These are phyloP conservation scores for Solanum bulbocastanum DNA, from an alignment of 257 asterid species.

Conservation along the genomic window DNA sequence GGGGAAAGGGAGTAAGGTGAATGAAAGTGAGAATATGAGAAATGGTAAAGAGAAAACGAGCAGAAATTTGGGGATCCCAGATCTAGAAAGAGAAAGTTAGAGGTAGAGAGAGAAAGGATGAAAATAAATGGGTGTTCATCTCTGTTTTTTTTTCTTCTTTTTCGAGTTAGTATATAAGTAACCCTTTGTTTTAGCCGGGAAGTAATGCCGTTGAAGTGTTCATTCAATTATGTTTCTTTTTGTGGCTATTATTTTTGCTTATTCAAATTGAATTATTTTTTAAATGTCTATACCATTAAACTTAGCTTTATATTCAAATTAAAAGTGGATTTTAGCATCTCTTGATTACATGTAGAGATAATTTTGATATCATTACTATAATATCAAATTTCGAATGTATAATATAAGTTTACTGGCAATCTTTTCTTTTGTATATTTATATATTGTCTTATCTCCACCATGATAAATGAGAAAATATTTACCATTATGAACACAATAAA, in stretches of 20 bases:
- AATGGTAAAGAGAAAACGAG: background rate
- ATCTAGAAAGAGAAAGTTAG: constrained; percentile 5
- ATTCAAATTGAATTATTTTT: background rate
- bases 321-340: background rate
- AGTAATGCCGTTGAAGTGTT: constrained; percentile 38
- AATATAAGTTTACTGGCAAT: background rate
- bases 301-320: background rate
- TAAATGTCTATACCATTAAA: background rate
- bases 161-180: background rate
- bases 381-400: background rate
- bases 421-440: background rate
- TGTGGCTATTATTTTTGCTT: background rate
- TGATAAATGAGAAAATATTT: background rate
- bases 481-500: background rate
- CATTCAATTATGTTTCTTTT: background rate
- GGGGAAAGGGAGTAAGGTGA: background rate
- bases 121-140: background rate
- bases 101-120: background rate
- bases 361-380: background rate
- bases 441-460: background rate
- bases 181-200: constrained; percentile 23
- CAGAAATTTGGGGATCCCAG: background rate
- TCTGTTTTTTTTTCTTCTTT: background rate
- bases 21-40: background rate
- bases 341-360: background rate